Base-by-base conservation (phyloP, 805 yeast species). In the Candida verbasci region DNA sequence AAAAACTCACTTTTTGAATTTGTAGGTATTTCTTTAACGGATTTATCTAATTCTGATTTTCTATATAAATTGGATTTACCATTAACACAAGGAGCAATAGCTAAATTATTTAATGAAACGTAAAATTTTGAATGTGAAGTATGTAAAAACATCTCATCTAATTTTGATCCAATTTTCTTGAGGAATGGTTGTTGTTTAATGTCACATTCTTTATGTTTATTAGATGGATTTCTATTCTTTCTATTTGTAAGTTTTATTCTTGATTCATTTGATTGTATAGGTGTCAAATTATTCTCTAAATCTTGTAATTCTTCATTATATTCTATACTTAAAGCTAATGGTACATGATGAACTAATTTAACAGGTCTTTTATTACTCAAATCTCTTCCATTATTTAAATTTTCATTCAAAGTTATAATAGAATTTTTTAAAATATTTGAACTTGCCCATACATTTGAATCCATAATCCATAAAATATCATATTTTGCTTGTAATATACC, bases 91-190 rank as follows among this genome's bases (percentile, higher is more conserved):
- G 96, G 94, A 0, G 95, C 95, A 23, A 85, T 58, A 4, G 81
- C 74, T 8, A 82, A 61, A 41, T 78, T 76, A 54, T 87, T 87
- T 51, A 87, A 76, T 22, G 86, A 80, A 5, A 80, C 78, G 55
- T 87, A 87, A 55, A 88, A 86, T 59, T 86, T 86, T 35, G 89
- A 78, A 60, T 87, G 96, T 1, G 95, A 77, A 0, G 95, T 81
- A 35, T 82, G 69, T 49, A 87, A 62, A 53, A 86, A 87, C 85
- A 86, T 80, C 57, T 87, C 95, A 59, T 87, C 96, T 28, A 86
- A 64, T 46, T 72, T 67, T 9, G 87, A 77, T 9, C 95, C 95
- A 38, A 55, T 45, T 34, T 55, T 56, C 38, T 54, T 51, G 22
- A 54, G 38, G 12, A 25, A 33, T 17, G 36, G 36, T 25, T 24